These are phyloP conservation scores for Cladosporium halotolerans DNA, from an alignment of 2,329 filamentous ascomycete species.

Conservation along the genomic window DNA sequence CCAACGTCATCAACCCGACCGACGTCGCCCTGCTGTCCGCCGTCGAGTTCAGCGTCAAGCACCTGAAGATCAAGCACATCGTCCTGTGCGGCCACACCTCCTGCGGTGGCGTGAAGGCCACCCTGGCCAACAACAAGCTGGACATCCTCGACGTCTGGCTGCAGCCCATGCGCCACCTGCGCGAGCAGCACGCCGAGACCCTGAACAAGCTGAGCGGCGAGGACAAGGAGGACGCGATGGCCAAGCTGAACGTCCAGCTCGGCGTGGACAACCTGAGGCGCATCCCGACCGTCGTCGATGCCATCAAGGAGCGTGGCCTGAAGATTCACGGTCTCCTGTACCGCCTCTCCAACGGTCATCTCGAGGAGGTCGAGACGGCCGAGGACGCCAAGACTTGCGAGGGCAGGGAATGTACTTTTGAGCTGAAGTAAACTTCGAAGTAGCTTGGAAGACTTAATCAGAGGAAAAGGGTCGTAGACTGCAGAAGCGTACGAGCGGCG, in stretches of 20 bases:
- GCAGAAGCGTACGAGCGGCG: too few species aligned
- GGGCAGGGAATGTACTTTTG: conserved; percentile 21
- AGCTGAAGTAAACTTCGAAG: conserved; percentile 14
- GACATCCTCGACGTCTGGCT: conserved; percentile 58
- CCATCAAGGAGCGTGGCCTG: conserved; percentile 62
- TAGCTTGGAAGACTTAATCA: not conserved
- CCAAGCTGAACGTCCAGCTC: conserved; percentile 69
- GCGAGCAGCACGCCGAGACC: conserved; percentile 47
- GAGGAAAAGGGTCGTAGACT: too few species aligned
- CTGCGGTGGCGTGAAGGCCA: conserved; percentile 54
- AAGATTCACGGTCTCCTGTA: conserved; percentile 74
- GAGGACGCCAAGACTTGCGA: conserved; percentile 26
- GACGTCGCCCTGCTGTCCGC: conserved; percentile 71
- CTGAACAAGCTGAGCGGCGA: conserved; percentile 42
- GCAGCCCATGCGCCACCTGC: conserved; percentile 48
- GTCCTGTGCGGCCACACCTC: conserved; percentile 57
- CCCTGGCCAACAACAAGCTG: conserved; percentile 50
- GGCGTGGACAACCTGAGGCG: conserved; percentile 62
- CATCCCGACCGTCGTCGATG: conserved; percentile 64
- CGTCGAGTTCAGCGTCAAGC: conserved; percentile 70
- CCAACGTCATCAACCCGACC: conserved; percentile 69
- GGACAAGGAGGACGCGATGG: conserved; percentile 55
- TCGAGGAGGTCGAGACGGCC: conserved; percentile 45
- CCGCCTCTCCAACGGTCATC: conserved; percentile 53
- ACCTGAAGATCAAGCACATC: conserved; percentile 61